A percentile compares a stretch with the other conserved stretches of the same genome.
Conservation (phyloP, 2,329 filamentous ascomycete species). For the Chaetomium sp. region DNA sequence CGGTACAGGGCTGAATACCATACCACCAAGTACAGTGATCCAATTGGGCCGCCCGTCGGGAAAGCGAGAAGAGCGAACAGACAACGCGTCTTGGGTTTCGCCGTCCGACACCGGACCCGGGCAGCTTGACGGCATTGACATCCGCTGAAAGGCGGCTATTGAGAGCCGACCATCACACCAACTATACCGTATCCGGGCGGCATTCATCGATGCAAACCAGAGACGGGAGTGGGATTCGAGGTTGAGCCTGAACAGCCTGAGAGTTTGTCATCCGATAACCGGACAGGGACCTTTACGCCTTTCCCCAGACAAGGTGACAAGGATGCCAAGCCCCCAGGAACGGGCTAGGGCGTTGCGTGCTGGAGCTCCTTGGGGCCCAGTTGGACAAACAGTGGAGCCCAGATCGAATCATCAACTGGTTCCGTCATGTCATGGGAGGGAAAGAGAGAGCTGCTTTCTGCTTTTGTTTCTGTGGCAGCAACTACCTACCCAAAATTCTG, state of each 20-base stretch:
- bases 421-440: neutral
- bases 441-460: neutral
- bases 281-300: conserved; percentile 15
- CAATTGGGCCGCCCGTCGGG: neutral
- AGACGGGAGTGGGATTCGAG: neutral
- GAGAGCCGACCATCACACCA: neutral
- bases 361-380: neutral
- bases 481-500: neutral
- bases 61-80: neutral
- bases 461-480: neutral
- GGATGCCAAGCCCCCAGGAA: conserved; percentile 14
- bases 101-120: conserved; percentile 15
- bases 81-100: neutral
- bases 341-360: neutral
- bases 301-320: conserved; percentile 21
- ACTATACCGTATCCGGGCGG: conserved; percentile 1
- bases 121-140: neutral
- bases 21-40: too few relatives aligned
- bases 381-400: neutral
- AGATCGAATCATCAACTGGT: neutral
- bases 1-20: conserved; percentile 7
- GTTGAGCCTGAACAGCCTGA: neutral
- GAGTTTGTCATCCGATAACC: conserved; percentile 15
- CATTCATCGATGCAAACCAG: neutral
- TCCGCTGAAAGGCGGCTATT: neutral